Base-by-base conservation (phyloP, 495 filamentous ascomycete species). In the Penicillium diatomitis region DNA sequence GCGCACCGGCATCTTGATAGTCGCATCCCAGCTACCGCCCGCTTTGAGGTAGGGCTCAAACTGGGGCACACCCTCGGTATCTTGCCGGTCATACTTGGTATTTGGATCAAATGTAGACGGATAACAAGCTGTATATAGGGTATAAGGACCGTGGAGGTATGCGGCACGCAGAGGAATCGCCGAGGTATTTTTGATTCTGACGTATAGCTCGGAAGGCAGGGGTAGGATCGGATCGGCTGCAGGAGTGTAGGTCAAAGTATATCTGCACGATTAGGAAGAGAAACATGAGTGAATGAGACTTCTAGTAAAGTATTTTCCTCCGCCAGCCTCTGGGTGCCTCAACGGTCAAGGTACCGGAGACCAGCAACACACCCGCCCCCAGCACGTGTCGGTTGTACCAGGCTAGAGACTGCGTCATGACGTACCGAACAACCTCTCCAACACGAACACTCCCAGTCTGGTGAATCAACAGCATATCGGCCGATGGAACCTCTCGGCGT, bases 31-130 rank as follows among this genome's bases (percentile, higher is more conserved):
- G 46, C 71, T 82, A 12, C 87, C 90, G 10, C 88, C 94, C 27
- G 92, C 89, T 68, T 97, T 98, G 54, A 98, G 79, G 65, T 96
- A 87, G 8, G 92, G 90, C 62, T 98, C 92, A 64, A 91, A 98
- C 61, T 94, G 83, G 29, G 89, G 90, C 3, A 80, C 73, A 47
- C 85, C 87, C 68, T 76, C 71, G 46, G 58, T 58, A 42, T 82
- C 73, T 27, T 79, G 73, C 28, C 79, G 71, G 28, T 83, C 79
- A 45, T 83, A 78, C 47, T 84, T 86, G 51, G 71, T 65, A 61
- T 95, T 86, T 4, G 90, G 88, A 56, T 87, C 78, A 65, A 90
- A 96, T 35, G 73, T 76, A 0, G 82, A 72, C 4, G 90, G 88
- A 57, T 89, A 91, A 11, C 89, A 85, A 37, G 91, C 82, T 6